These are phyloP conservation scores for Aleurites moluccanus DNA, from an alignment of 441 rosid genomes.

Conservation along the genomic window DNA sequence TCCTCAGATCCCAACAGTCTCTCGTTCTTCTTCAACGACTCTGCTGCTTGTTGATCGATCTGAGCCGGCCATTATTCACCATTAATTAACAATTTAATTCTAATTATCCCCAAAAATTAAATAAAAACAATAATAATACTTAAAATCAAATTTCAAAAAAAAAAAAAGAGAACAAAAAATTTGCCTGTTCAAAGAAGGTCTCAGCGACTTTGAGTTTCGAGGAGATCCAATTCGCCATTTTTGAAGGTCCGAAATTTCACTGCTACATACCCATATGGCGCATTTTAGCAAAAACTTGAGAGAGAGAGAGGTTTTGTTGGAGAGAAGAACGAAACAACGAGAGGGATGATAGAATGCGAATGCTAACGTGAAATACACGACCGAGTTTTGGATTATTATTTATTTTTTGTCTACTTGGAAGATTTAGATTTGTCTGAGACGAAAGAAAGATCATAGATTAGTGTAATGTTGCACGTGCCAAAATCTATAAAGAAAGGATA, in stretches of 20 bases:
- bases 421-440: neutral
- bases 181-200: slow-evolving; percentile 82
- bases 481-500: no score
- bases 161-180: neutral
- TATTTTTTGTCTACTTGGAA: neutral
- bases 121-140: neutral
- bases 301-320: slow-evolving; percentile 16
- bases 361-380: slow-evolving; percentile 1
- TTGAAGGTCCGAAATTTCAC: neutral
- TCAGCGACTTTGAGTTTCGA: slow-evolving; percentile 97
- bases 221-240: slow-evolving; percentile 94
- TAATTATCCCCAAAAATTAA: slow-evolving; percentile 13
- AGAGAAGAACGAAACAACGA: slow-evolving; percentile 18
- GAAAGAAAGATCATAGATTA: neutral
- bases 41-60: slow-evolving; percentile 98
- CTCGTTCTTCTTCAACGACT: slow-evolving; percentile 77
- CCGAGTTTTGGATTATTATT: neutral
- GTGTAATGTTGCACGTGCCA: neutral
- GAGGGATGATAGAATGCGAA: slow-evolving; percentile 5
- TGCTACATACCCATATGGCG: slow-evolving; percentile 5
- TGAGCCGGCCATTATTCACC: slow-evolving; percentile 32
- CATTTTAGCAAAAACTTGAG: slow-evolving; percentile 17
- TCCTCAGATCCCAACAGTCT: slow-evolving; percentile 50
- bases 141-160: neutral
- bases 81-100: slow-evolving; percentile 20